Evolutionary conservation across 1,284 basidiomycete species (phyloP), one percentile per base, ranked within the genome.

Genomic region (Ganoderma lingzhi): DNA sequence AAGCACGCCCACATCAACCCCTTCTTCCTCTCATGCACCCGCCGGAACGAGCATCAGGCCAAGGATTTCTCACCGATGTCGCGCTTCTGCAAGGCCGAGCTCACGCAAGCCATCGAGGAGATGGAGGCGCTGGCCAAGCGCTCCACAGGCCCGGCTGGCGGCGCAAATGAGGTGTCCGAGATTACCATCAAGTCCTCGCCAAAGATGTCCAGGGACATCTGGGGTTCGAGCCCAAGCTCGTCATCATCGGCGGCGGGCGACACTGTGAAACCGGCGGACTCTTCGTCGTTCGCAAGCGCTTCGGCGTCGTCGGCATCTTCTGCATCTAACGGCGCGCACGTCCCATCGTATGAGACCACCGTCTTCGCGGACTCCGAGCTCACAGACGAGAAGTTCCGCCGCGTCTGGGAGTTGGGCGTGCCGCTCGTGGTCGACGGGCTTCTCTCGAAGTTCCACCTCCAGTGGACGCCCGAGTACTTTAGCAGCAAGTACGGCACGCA

Each of bases 391-490:
- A 76, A 84, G 9, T 96, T 96, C 80, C 87, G 88, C 64, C 77
- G 82, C 9, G 80, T 96, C 3, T 97, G 96, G 96, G 79, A 80
- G 2, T 81, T 82, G 32, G 95, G 95, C 28, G 84, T 91, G 48
- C 93, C 96, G 0, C 78, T 97, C 15, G 88, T 97, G 23, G 92
- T 96, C 56, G 90, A 88, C 39, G 88, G 86, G 39, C 80, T 94
- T 6, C 79, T 87, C 62, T 75, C 83, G 32, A 87, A 88, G 73
- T 91, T 96, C 80, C 84, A 86, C 71, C 79, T 91, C 68, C 76
- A 85, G 64, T 98, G 96, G 96, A 90, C 87, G 1, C 96, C 97
- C 0, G 87, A 92, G 62, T 92, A 90, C 75, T 96, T 98, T 78
- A 86, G 89, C 42, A 82, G 87, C 70, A 86, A 89, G 69, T 94